Percentiles rank a stretch among this genome's conserved stretches.
phyloP scores from a whole-genome alignment of 495 filamentous ascomycete species.

The Tuber aestivum region DNA sequence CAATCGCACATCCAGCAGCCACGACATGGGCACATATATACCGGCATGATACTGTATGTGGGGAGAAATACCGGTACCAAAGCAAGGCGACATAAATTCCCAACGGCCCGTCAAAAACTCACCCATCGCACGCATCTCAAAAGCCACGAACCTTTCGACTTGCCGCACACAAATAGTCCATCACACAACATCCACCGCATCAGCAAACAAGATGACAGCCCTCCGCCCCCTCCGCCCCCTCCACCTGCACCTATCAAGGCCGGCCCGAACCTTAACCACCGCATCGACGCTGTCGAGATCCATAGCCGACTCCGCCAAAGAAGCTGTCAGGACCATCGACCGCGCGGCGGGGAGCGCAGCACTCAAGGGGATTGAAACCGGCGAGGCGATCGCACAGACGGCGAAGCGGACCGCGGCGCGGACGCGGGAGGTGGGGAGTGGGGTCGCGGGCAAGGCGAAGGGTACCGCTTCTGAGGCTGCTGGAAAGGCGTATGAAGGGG shows the following conservation, averaged over 20 bases:
- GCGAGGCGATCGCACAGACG: constrained; percentile 22
- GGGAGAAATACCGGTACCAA: neutral
- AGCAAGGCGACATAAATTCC: neutral
- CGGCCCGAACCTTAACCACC: neutral
- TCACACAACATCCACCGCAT: neutral
- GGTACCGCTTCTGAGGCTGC: constrained; percentile 12
- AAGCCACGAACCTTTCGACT: neutral
- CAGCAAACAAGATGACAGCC: neutral
- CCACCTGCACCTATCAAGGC: neutral
- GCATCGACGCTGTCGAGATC: constrained; percentile 5
- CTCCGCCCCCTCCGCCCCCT: constrained; percentile 17
- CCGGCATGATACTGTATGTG: too few relatives aligned
- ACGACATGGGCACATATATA: neutral
- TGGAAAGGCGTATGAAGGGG: constrained; percentile 22
- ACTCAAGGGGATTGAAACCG: constrained; percentile 40
- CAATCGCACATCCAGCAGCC: neutral
- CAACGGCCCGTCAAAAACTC: neutral
- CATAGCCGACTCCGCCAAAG: constrained; percentile 25
- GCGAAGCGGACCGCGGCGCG: constrained; percentile 15
- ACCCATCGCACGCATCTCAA: neutral
- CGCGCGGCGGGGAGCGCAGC: constrained; percentile 26
- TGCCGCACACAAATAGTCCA: too few relatives aligned
- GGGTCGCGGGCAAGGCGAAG: constrained; percentile 27
- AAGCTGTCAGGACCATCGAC: constrained; percentile 30
- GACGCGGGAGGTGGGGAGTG: constrained; percentile 23